phyloP scores from a whole-genome alignment of 1,284 basidiomycete species.

The Pterulicium gracile region DNA sequence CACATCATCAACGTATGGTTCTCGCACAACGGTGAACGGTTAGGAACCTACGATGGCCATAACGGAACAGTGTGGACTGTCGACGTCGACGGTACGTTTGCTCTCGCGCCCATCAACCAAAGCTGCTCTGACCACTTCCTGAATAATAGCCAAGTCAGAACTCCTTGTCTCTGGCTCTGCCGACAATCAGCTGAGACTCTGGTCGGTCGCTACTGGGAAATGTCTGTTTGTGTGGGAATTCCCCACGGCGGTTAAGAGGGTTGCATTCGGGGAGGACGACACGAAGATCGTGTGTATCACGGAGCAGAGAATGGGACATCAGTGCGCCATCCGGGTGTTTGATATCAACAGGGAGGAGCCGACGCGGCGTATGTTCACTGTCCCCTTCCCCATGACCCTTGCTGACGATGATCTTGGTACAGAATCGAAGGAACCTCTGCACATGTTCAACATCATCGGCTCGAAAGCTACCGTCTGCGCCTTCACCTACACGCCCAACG shows the following conservation, averaged over 20 bases:
- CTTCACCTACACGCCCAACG: slow-evolving; percentile 72
- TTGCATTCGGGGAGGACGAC: slow-evolving; percentile 85
- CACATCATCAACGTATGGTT: slow-evolving; percentile 94
- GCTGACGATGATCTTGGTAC: slow-evolving; percentile 7
- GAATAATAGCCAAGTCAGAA: slow-evolving; percentile 61
- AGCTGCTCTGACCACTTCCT: slow-evolving; percentile 7
- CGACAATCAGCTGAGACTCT: slow-evolving; percentile 89
- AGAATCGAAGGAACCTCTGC: slow-evolving; percentile 70
- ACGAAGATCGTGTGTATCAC: slow-evolving; percentile 86
- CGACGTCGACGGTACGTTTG: slow-evolving; percentile 82
- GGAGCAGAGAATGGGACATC: slow-evolving; percentile 92
- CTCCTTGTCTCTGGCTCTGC: slow-evolving; percentile 84
- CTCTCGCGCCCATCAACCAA: slow-evolving; percentile 7
- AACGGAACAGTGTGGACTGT: slow-evolving; percentile 97
- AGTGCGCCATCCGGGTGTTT: slow-evolving; percentile 84
- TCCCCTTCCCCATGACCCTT: slow-evolving; percentile 6
- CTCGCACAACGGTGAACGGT: slow-evolving; percentile 95
- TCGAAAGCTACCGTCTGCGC: slow-evolving; percentile 94
- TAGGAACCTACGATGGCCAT: slow-evolving; percentile 95
- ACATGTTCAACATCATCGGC: slow-evolving; percentile 82
- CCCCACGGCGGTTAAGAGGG: slow-evolving; percentile 94
- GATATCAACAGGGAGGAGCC: slow-evolving; percentile 77
- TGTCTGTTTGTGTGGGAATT: slow-evolving; percentile 95
- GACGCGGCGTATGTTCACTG: slow-evolving; percentile 48
- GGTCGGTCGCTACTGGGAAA: slow-evolving; percentile 86